A percentile compares a stretch with the other conserved stretches of the same genome.
phyloP scores from a whole-genome alignment of 768 basidiomycete genomes.

The Amanita thiersii region DNA sequence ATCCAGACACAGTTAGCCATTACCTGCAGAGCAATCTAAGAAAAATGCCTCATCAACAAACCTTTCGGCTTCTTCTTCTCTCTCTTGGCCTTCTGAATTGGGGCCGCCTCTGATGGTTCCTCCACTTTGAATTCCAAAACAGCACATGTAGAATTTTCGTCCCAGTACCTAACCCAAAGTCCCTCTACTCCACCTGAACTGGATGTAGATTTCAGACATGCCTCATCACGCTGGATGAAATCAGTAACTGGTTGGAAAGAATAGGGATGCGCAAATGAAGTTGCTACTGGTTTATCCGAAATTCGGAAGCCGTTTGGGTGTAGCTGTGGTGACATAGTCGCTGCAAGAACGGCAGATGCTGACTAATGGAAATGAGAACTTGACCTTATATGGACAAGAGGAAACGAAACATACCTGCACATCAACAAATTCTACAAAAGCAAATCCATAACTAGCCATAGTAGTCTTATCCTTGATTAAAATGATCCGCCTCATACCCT shows the following conservation, averaged over 20 bases:
- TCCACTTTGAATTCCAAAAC: conserved; percentile 77
- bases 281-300: conserved; percentile 79
- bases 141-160: conserved; percentile 71
- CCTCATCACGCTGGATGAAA: conserved; percentile 67
- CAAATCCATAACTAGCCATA: conserved; percentile 86
- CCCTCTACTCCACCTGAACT: conserved; percentile 67
- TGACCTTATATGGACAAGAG: background rate
- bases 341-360: conserved; percentile 72
- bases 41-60: conserved; percentile 19
- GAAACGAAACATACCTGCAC: conserved; percentile 48
- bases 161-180: conserved; percentile 86
- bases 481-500: conserved; percentile 82
- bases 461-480: conserved; percentile 86
- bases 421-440: conserved; percentile 89
- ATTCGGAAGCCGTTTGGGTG: conserved; percentile 95
- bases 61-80: conserved; percentile 62
- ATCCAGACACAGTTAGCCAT: conserved; percentile 12
- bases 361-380: conserved; percentile 39
- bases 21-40: background rate
- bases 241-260: conserved; percentile 82
- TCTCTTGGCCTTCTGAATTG: conserved; percentile 33
- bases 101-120: conserved; percentile 32
- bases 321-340: conserved; percentile 78
- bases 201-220: conserved; percentile 59
- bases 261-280: conserved; percentile 87